These are phyloP conservation scores for Boletus sensibilis DNA, from an alignment of 768 basidiomycete species.

Conservation along the genomic window DNA sequence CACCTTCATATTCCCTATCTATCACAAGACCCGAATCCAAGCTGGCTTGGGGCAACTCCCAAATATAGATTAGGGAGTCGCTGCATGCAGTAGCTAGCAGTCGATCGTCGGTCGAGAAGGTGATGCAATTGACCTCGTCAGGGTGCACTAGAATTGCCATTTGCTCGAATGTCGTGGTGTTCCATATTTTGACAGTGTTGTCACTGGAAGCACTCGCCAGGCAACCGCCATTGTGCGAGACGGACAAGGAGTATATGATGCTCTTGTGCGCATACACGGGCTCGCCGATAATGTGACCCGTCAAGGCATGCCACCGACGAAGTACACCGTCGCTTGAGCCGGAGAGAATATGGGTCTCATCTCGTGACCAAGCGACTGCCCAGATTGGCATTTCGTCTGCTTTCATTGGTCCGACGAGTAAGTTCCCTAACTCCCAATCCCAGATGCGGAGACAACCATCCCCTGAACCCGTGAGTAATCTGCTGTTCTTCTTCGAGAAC, in stretches of 20 bases:
- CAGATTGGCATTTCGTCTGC: conserved; percentile 25
- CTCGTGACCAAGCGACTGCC: conserved; percentile 32
- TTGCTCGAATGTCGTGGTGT: conserved; percentile 25
- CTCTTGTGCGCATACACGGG: conserved; percentile 24
- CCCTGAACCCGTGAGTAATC: conserved; percentile 30
- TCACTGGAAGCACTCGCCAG: conserved; percentile 32
- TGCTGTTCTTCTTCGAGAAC: conserved; percentile 23
- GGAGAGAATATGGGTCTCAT: conserved; percentile 28
- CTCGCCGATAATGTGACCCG: conserved; percentile 23
- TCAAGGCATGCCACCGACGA: conserved; percentile 25
- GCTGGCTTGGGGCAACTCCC: conserved; percentile 31
- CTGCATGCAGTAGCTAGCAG: conserved; percentile 33
- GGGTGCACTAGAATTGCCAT: conserved; percentile 23
- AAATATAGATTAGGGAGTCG: conserved; percentile 30
- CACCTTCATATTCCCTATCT: conserved; percentile 21
- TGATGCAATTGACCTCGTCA: conserved; percentile 28
- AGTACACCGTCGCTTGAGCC: conserved; percentile 24
- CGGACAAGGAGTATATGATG: conserved; percentile 28
- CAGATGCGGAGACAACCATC: conserved; percentile 31
- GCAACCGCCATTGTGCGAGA: conserved; percentile 29
- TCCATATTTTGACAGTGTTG: conserved; percentile 31
- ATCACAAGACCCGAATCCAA: conserved; percentile 31
- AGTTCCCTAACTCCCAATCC: conserved; percentile 26
- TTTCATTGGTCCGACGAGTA: conserved; percentile 28
- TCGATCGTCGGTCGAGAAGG: conserved; percentile 32